Evolutionary conservation across 768 basidiomycete species (phyloP).

Genomic region (Sistotremastrum niveocremeum): DNA sequence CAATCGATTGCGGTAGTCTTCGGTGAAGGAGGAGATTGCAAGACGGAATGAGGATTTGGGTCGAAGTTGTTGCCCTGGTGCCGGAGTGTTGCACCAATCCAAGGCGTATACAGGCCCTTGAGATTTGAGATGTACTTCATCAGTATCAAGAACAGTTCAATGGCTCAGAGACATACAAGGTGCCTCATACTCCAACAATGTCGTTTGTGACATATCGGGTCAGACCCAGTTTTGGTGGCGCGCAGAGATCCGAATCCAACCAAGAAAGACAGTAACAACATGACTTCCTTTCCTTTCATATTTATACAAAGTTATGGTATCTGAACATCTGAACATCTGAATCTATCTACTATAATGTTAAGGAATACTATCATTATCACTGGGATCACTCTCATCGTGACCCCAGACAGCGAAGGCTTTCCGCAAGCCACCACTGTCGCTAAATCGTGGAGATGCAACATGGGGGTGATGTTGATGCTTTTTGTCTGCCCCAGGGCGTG

Average conservation of each 20-base stretch:
- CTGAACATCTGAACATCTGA: neutral
- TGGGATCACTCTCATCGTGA: slow-evolving; percentile 80
- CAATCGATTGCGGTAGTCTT: slow-evolving; percentile 73
- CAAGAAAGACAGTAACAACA: neutral
- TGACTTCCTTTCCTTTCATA: neutral
- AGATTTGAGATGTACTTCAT: slow-evolving; percentile 4
- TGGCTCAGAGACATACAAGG: slow-evolving; percentile 44
- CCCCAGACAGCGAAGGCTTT: slow-evolving; percentile 79
- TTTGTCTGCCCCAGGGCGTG: slow-evolving; percentile 17
- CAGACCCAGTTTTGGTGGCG: neutral
- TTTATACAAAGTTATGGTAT: neutral
- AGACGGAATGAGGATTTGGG: slow-evolving; percentile 72
- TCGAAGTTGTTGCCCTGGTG: slow-evolving; percentile 58
- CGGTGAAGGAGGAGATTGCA: slow-evolving; percentile 73
- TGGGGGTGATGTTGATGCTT: slow-evolving; percentile 5
- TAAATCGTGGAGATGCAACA: slow-evolving; percentile 13
- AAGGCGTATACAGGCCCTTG: slow-evolving; percentile 77
- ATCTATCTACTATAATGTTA: slow-evolving; percentile 7
- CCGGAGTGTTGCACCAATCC: slow-evolving; percentile 79
- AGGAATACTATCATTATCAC: slow-evolving; percentile 57
- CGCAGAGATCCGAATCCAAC: neutral
- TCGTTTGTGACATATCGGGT: slow-evolving; percentile 48
- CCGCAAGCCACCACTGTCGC: slow-evolving; percentile 12
- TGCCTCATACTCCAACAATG: slow-evolving; percentile 70
- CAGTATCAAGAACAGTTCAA: neutral